Percentiles rank a stretch among this genome's conserved stretches.
Evolutionary conservation across 176 grass and related monocot species (phyloP).

Genomic region (Avena insularis): DNA sequence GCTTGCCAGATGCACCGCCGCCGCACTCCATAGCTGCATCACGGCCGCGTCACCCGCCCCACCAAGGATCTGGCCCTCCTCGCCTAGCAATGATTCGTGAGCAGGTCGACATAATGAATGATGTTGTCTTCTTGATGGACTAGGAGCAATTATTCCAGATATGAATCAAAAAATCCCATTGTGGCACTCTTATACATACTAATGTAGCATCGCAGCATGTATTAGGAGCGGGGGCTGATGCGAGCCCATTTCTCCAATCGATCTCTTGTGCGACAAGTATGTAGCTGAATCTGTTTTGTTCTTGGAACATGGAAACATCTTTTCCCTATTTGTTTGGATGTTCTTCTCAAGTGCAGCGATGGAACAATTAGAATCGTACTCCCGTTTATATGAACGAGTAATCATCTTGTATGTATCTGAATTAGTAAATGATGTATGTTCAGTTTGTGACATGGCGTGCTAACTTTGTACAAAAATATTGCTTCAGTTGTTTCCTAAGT

Average conservation of each 20-base stretch:
- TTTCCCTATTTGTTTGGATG: slow-evolving; percentile 16
- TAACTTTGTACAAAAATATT: not conserved
- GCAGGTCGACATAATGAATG: not conserved
- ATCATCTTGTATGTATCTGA: slow-evolving; percentile 30
- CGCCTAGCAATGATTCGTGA: too few species aligned
- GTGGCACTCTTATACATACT: slow-evolving; percentile 52
- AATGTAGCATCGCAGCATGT: slow-evolving; percentile 40
- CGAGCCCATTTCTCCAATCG: slow-evolving; percentile 15
- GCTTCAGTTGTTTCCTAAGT: too few species aligned
- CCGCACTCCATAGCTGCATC: too few species aligned
- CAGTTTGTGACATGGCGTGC: not conserved
- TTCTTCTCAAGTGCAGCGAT: not conserved
- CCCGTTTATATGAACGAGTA: slow-evolving; percentile 39
- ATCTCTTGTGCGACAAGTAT: slow-evolving; percentile 42
- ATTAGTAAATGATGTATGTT: not conserved
- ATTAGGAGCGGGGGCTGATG: slow-evolving; percentile 3
- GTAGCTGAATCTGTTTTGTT: slow-evolving; percentile 25
- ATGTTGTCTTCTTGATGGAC: slow-evolving; percentile 1
- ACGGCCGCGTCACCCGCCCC: too few species aligned
- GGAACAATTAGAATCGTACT: not conserved
- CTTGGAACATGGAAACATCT: not conserved
- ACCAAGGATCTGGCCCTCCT: too few species aligned
- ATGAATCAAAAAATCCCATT: slow-evolving; percentile 28
- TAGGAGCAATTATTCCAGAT: slow-evolving; percentile 36
- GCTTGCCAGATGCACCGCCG: too few species aligned